A percentile compares a stretch with the other conserved stretches of the same genome.
phyloP scores from a whole-genome alignment of 2,329 filamentous ascomycete genomes.

The Diaporthe eres region DNA sequence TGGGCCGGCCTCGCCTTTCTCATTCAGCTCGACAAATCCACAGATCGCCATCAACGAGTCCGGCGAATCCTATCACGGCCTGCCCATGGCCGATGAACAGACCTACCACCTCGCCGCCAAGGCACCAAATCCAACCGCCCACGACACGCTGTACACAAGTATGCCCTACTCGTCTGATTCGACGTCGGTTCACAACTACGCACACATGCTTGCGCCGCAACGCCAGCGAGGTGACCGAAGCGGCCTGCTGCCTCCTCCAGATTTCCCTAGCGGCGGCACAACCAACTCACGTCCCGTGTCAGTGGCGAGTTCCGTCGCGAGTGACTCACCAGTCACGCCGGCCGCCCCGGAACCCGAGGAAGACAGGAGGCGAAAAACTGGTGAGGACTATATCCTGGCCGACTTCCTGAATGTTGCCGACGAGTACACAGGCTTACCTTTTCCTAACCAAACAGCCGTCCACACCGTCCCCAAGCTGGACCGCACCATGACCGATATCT shows the following conservation, averaged over 20 bases:
- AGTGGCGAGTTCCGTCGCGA: slow-evolving; percentile 69
- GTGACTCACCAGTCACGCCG: slow-evolving; percentile 73
- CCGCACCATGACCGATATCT: slow-evolving; percentile 88
- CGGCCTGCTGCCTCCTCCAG: slow-evolving; percentile 60
- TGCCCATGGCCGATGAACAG: slow-evolving; percentile 57
- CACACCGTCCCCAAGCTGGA: slow-evolving; percentile 80
- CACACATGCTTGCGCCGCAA: slow-evolving; percentile 56
- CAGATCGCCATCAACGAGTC: slow-evolving; percentile 70
- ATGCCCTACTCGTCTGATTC: slow-evolving; percentile 58
- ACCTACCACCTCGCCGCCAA: slow-evolving; percentile 65
- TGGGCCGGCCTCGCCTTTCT: slow-evolving; percentile 72
- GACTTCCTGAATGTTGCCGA: slow-evolving; percentile 39
- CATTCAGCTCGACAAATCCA: slow-evolving; percentile 68
- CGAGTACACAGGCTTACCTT: slow-evolving; percentile 78
- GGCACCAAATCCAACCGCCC: slow-evolving; percentile 45
- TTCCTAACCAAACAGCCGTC: slow-evolving; percentile 66
- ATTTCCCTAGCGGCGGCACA: slow-evolving; percentile 57
- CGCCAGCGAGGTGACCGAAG: slow-evolving; percentile 56
- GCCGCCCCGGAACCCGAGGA: slow-evolving; percentile 64
- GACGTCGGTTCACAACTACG: slow-evolving; percentile 56
- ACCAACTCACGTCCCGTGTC: slow-evolving; percentile 65
- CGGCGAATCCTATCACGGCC: slow-evolving; percentile 61
- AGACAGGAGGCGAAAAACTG: slow-evolving; percentile 65
- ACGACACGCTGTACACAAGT: slow-evolving; percentile 58
- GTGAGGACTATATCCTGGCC: slow-evolving; percentile 58